Conservation (phyloP, 163 green algal genomes). For the Scenedesmus sp. region DNA sequence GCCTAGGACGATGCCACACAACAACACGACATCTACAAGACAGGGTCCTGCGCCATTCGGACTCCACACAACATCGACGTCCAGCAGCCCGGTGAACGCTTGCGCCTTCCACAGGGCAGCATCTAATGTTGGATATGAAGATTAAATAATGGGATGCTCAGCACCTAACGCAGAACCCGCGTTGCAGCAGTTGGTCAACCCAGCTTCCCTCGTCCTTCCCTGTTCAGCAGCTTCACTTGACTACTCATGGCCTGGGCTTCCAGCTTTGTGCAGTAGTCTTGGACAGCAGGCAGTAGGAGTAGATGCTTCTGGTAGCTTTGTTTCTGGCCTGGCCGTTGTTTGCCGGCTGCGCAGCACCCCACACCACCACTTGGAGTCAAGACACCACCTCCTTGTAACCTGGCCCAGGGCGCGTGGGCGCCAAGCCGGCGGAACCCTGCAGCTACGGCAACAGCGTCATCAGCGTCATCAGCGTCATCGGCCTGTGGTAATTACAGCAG, state of each 20-base stretch:
- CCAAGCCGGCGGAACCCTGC: neutral
- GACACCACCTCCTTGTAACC: neutral
- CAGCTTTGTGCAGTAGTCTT: neutral
- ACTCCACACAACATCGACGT: neutral
- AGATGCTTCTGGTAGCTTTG: neutral
- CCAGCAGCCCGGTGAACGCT: neutral
- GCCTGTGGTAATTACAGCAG: no score
- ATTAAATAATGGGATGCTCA: neutral
- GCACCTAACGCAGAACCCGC: neutral
- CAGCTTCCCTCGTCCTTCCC: neutral
- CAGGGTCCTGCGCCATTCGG: neutral
- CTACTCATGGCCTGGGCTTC: no score
- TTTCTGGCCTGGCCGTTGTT: neutral
- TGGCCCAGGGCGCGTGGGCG: neutral
- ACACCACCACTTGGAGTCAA: neutral
- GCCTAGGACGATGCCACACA: neutral
- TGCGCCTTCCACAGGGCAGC: neutral
- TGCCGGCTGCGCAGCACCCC: neutral
- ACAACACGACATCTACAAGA: neutral
- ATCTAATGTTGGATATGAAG: neutral
- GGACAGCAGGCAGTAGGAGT: neutral
- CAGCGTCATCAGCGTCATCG: no score
- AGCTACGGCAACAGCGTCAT: neutral
- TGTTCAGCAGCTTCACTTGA: neutral
- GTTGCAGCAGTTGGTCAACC: neutral